Percentiles rank a stretch among this genome's conserved stretches.
Conservation (phyloP, 495 filamentous ascomycete genomes). For the Penicillium turbatum region DNA sequence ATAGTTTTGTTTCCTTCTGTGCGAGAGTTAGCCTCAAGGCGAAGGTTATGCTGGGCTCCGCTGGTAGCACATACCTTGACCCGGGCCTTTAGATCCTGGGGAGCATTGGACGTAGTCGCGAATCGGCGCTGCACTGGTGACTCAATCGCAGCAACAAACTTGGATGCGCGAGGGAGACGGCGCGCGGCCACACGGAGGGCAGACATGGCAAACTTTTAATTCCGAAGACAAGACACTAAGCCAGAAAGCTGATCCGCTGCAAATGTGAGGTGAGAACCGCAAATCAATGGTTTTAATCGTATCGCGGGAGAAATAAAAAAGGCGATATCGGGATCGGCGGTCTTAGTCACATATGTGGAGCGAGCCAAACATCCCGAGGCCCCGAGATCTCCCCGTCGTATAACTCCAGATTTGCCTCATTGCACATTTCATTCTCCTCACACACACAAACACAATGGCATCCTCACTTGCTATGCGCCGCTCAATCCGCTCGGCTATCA, state of each 20-base stretch:
- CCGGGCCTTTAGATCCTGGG: slow-evolving; percentile 26
- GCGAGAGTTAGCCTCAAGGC: slow-evolving; percentile 1
- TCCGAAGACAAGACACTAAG: not conserved
- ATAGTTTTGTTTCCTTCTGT: slow-evolving; percentile 60
- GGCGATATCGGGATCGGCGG: slow-evolving; percentile 37
- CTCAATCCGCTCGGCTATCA: slow-evolving; percentile 16
- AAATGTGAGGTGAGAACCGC: not conserved
- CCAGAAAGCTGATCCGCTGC: not conserved
- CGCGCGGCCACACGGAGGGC: slow-evolving; percentile 37
- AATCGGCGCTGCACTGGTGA: slow-evolving; percentile 40
- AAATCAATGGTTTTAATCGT: not conserved
- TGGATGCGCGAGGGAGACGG: slow-evolving; percentile 35
- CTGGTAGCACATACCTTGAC: slow-evolving; percentile 14
- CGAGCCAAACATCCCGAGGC: slow-evolving; percentile 16
- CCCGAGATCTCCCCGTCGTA: not conserved
- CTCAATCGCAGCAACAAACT: slow-evolving; percentile 30
- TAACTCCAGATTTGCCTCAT: slow-evolving; percentile 3
- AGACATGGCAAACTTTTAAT: slow-evolving; percentile 18
- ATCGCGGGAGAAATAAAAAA: slow-evolving; percentile 20
- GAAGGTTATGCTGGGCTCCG: not conserved
- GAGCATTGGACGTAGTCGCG: slow-evolving; percentile 24
- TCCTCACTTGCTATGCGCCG: slow-evolving; percentile 15
- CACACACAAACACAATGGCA: slow-evolving; percentile 14
- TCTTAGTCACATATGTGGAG: slow-evolving; percentile 26
- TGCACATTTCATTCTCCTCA: not conserved